Percentiles rank a stretch among this genome's conserved stretches.
Evolutionary conservation across 306 rosid species (phyloP).

Genomic region (Phaseolus lunatus): DNA sequence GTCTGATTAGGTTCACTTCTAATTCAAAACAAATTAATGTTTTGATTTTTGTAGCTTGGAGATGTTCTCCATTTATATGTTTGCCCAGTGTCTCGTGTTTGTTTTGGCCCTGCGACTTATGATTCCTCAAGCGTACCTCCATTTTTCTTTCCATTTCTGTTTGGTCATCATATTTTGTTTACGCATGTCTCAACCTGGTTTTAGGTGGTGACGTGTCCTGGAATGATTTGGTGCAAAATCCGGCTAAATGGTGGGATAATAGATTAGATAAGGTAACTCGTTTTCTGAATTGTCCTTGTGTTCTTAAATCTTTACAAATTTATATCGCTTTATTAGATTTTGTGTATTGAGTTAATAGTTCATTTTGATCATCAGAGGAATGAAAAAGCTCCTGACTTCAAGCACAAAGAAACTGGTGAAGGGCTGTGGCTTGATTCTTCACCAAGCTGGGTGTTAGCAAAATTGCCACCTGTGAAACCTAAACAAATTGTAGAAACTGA

Average conservation of each 20-base stretch:
- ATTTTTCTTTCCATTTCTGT: slow-evolving; percentile 13
- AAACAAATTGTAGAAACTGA: slow-evolving; percentile 28
- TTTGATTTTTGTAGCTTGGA: slow-evolving; percentile 6
- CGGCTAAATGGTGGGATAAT: slow-evolving; percentile 78
- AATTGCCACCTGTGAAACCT: slow-evolving; percentile 57
- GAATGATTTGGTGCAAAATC: slow-evolving; percentile 69
- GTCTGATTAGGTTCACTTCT: slow-evolving; percentile 4
- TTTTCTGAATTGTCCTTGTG: slow-evolving; percentile 7
- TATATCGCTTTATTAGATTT: slow-evolving; percentile 30
- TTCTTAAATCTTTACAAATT: slow-evolving; percentile 11
- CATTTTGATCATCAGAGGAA: slow-evolving; percentile 53
- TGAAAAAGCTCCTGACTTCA: slow-evolving; percentile 65
- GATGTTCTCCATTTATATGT: slow-evolving; percentile 26
- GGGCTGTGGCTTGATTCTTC: slow-evolving; percentile 61
- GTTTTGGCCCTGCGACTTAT: slow-evolving; percentile 1
- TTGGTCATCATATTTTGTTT: slow-evolving; percentile 19
- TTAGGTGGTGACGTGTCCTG: slow-evolving; percentile 60
- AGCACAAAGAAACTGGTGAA: slow-evolving; percentile 72
- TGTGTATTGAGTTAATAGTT: slow-evolving; percentile 12
- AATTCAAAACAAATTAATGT: slow-evolving; percentile 13
- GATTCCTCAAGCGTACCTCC: background rate
- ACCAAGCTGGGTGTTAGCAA: slow-evolving; percentile 63
- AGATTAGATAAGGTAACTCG: slow-evolving; percentile 62
- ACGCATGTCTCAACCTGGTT: slow-evolving; percentile 39
- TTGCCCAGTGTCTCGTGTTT: slow-evolving; percentile 19